Base-by-base conservation (phyloP, 2,329 filamentous ascomycete species). In the Incumbomyces delicatus region DNA sequence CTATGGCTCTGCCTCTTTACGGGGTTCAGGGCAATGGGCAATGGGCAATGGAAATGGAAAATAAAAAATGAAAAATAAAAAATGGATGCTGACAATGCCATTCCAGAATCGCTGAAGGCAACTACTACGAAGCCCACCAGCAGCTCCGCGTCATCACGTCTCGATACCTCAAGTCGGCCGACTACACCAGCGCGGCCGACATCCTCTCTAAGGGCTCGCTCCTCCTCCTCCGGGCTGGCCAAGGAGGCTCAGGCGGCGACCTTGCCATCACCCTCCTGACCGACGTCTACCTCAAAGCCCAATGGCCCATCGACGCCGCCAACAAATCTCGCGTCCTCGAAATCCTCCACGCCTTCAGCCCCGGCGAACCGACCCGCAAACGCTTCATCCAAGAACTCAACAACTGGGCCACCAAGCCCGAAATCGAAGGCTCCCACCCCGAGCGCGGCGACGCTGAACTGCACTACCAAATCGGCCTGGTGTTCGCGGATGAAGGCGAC, bases 121-220 rank as follows among this genome's bases (percentile, higher is more conserved):
- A 92, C 64, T 95, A 80, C 75, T 98, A 98, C 72, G 92, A 98
- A 76, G 92, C 92, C 49, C 90, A 96, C 70, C 92, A 98, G 68
- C 92, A 98, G 72, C 87, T 95, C 56, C 87, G 92, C 53, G 89
- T 95, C 46, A 90, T 95, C 57, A 89, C 89, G 51, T 84, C 87
- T 33, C 88, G 94, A 48, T 94, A 98, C 70, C 81, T 90, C 65
- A 96, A 96, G 71, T 42, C 56, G 27, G 76, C 83, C 36, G 72
- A 78, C 51, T 95, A 85, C 77, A 66, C 75, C 56, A 83, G 87
- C 11, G 92, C 94, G 40, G 83, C 88, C 63, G 86, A 95, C 57
- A 84, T 96, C 54, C 77, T 98, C 54, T 83, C 78, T 65, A 83
- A 78, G 54, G 92, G 95, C 52, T 84, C 90, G 1, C 81, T 85